Evolutionary conservation across 345 rosid genomes (phyloP).

Genomic region (Heritiera littoralis): DNA sequence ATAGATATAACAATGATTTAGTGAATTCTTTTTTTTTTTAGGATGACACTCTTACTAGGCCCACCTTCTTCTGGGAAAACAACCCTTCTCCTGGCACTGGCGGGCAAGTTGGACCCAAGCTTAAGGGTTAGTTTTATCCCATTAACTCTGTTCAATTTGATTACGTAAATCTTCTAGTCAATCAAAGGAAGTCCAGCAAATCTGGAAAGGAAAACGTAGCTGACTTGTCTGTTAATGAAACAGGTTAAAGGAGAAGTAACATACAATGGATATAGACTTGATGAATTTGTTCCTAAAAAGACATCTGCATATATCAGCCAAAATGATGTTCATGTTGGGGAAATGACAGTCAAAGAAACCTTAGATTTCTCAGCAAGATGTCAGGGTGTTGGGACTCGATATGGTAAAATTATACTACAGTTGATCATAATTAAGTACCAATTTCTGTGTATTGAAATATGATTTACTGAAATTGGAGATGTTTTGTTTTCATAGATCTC

Average conservation of each 20-base stretch:
- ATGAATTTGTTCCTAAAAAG: constrained; percentile 79
- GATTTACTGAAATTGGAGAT: neutral
- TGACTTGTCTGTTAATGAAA: constrained; percentile 11
- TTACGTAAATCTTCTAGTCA: neutral
- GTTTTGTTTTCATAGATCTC: constrained; percentile 44
- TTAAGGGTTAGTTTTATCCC: constrained; percentile 46
- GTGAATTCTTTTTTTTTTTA: constrained; percentile 1
- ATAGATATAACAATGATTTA: neutral
- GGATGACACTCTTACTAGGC: constrained; percentile 78
- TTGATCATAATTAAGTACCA: neutral
- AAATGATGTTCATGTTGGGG: constrained; percentile 87
- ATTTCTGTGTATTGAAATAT: neutral
- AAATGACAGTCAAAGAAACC: constrained; percentile 90
- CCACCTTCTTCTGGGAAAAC: constrained; percentile 97
- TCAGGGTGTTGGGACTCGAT: constrained; percentile 86
- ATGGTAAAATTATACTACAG: constrained; percentile 45
- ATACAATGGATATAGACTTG: constrained; percentile 67
- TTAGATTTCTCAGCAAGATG: constrained; percentile 93
- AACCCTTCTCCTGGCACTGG: constrained; percentile 72
- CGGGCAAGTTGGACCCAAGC: constrained; percentile 70
- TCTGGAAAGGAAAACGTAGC: neutral
- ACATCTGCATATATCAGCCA: constrained; percentile 94
- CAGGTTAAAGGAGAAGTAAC: constrained; percentile 70
- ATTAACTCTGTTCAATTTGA: neutral
- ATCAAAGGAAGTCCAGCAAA: neutral